Base-by-base conservation (phyloP, 805 yeast species). In the Cyberlindnera subsufficiens region DNA sequence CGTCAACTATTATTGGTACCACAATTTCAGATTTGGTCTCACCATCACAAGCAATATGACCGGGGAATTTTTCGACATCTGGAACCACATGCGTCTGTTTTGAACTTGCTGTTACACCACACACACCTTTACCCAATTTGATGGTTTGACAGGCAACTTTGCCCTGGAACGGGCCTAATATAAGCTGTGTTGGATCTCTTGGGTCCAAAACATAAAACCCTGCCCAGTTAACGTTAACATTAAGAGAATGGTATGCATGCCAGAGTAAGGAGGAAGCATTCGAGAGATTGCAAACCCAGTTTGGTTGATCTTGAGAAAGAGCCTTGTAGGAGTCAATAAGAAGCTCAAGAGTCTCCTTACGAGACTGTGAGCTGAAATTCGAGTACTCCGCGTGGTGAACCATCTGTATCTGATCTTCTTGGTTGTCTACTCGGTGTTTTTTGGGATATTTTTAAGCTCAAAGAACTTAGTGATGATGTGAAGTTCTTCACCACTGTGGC, bases 1-100 rank as follows among this genome's bases (percentile, higher is more conserved):
- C 75, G 4, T 58, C 56, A 22, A 59, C 59, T 0, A 78, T 55
- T 6, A 90, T 76, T 0, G 98, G 98, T 2, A 91, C 90, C 17
- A 93, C 98, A 27, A 91, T 85, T 59, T 91, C 99, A 60, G 96
- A 85, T 49, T 83, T 75, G 0, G 98, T 91, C 45, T 82, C 96
- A 0, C 96, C 96, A 65, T 93, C 99, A 65, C 99, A 91, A 0
- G 98, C 98, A 50, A 91, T 93, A 59, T 91, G 98, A 1, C 95
- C 95, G 0, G 96, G 95, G 54, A 78, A 88, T 52, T 74, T 60
- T 17, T 82, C 71, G 3, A 91, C 98, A 59, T 91, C 77, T 1
- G 73, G 69, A 10, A 91, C 96, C 6, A 89, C 56, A 58, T 88
- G 96, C 1, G 96, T 84, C 35, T 60, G 42, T 42, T 63, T 62